phyloP scores from a whole-genome alignment of 139 green algal genomes.

The Ettlia oleoabundans region DNA sequence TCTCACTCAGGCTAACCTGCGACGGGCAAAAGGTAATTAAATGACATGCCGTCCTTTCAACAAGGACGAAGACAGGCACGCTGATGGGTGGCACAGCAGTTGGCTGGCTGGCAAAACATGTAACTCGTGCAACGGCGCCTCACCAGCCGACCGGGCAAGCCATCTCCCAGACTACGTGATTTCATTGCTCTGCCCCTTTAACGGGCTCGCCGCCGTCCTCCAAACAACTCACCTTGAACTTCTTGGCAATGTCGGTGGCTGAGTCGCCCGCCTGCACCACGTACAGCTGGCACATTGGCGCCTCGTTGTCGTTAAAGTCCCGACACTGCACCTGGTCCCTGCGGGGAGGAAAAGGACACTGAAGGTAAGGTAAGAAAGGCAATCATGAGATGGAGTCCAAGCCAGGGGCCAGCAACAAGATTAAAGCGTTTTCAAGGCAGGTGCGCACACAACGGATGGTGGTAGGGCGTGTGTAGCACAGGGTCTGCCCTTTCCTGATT shows the following conservation, averaged over 20 bases:
- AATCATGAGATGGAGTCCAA: background rate
- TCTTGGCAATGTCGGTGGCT: slow-evolving; percentile 25
- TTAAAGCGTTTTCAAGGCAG: background rate
- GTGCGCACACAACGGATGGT: too few species aligned
- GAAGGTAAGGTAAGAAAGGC: background rate
- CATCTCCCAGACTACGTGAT: background rate
- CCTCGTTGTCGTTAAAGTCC: slow-evolving; percentile 36
- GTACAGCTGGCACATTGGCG: slow-evolving; percentile 37
- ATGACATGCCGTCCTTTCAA: too few species aligned
- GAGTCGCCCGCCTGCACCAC: slow-evolving; percentile 38
- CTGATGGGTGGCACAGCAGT: background rate
- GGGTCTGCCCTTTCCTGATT: background rate
- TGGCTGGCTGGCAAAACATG: too few species aligned
- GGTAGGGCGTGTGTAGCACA: background rate
- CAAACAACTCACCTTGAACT: slow-evolving; percentile 24
- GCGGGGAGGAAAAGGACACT: background rate
- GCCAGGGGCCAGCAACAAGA: background rate
- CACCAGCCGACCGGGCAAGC: background rate
- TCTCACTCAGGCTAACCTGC: slow-evolving; percentile 7
- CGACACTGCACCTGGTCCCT: slow-evolving; percentile 27
- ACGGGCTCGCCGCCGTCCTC: background rate
- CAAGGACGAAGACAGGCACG: background rate
- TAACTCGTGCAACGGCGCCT: too few species aligned
- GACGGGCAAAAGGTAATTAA: background rate
- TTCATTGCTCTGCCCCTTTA: background rate